These are phyloP conservation scores for Phaeosphaeria sp. DNA, from an alignment of 2,329 filamentous ascomycete species.

Conservation along the genomic window DNA sequence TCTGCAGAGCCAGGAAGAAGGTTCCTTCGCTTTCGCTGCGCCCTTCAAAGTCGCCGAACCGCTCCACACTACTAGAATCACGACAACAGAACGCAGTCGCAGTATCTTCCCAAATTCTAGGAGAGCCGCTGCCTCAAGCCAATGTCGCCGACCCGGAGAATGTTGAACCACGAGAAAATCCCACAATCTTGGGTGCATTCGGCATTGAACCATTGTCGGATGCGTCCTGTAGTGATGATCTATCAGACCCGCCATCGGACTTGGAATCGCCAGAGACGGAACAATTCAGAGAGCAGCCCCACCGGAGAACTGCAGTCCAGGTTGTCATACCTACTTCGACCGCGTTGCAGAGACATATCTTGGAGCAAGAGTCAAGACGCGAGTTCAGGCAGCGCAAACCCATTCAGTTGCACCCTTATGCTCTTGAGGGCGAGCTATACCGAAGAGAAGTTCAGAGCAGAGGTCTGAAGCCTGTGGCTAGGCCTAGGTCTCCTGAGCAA, in stretches of 20 bases:
- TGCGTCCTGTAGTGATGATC: conserved; percentile 30
- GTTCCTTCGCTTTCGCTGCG: conserved; percentile 15
- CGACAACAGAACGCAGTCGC: conserved; percentile 9
- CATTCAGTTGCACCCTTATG: conserved; percentile 58
- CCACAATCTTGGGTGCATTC: conserved; percentile 25
- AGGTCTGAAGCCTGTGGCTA: conserved; percentile 52
- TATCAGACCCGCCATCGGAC: conserved; percentile 34
- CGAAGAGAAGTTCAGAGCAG: conserved; percentile 51
- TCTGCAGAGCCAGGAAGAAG: background rate
- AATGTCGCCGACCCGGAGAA: background rate
- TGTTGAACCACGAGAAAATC: background rate
- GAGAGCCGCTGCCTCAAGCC: background rate
- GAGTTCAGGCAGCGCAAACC: conserved; percentile 55
- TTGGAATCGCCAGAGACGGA: conserved; percentile 18
- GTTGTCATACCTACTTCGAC: conserved; percentile 39
- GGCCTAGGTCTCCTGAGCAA: conserved; percentile 37
- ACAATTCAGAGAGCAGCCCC: conserved; percentile 29
- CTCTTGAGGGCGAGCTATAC: conserved; percentile 54
- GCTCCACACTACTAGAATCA: conserved; percentile 10
- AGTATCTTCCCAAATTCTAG: conserved; percentile 8
- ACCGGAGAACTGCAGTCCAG: conserved; percentile 33
- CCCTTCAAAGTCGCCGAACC: conserved; percentile 5
- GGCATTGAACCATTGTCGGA: conserved; percentile 31
- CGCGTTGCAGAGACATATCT: conserved; percentile 20
- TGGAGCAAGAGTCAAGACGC: conserved; percentile 30